Evolutionary conservation across 306 rosid species (phyloP), one percentile per base, ranked within the genome.

Genomic region (Benincasa hispida): DNA sequence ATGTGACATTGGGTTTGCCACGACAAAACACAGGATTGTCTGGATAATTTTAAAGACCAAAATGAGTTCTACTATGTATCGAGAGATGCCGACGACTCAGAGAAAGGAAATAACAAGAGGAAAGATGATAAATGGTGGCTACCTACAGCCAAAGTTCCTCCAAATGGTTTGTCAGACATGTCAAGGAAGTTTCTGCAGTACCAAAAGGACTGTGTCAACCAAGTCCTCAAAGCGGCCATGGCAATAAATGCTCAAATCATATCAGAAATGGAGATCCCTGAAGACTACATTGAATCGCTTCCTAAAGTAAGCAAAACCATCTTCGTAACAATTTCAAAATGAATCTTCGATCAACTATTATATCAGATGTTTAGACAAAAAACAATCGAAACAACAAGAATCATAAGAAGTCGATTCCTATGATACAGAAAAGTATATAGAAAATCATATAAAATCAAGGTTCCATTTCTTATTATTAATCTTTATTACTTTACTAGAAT

Each of bases 201-300:
- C 84, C 99, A 94, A 81, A 94, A 94, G 79, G 99, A 95, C 79
- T 87, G 99, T 83, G 98, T 95, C 78, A 90, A 86, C 83, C 99
- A 95, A 85, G 98, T 95, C 35, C 99, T 95, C 66, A 95, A 95
- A 87, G 99, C 99, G 80, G 99, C 99, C 59, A 92, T 92, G 99
- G 97, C 96, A 61, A 95, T 95, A 80, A 95, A 95, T 85, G 98
- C 98, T 85, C 99, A 88, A 78, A 88, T 93, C 76, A 85, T 95
- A 77, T 74, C 93, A 37, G 99, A 95, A 82, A 92, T 95, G 93
- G 98, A 90, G 78, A 95, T 90, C 42, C 99, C 99, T 5, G 99
- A 95, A 60, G 88, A 89, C 84, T 95, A 95, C 83, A 90, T 92
- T 7, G 99, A 94, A 81, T 81, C 96, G 60, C 88, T 94, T 73